These are phyloP conservation scores for Kodamaea ohmeri DNA, from an alignment of 1,139 yeast species.

Conservation along the genomic window DNA sequence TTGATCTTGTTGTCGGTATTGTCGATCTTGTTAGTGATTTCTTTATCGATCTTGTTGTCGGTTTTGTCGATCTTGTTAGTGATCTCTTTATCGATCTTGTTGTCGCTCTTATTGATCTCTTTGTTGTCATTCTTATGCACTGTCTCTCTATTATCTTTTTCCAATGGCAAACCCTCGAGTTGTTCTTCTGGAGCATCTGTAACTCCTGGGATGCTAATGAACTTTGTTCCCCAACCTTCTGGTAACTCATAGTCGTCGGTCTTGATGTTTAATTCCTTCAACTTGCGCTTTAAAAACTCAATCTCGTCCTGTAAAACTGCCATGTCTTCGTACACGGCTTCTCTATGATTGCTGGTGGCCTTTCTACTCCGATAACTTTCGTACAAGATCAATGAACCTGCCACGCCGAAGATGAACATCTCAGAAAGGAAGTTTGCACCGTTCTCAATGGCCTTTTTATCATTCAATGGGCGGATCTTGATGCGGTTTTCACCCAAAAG, in stretches of 20 bases:
- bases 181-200: constrained; percentile 1
- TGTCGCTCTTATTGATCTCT: neutral
- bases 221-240: constrained; percentile 26
- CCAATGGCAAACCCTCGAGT: constrained; percentile 1
- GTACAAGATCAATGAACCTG: constrained; percentile 73
- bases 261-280: constrained; percentile 39
- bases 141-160: neutral
- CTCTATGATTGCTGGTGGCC: constrained; percentile 62
- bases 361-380: constrained; percentile 69
- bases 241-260: constrained; percentile 50
- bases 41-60: no score
- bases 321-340: constrained; percentile 67
- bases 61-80: no score
- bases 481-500: constrained; percentile 58
- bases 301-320: constrained; percentile 67
- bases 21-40: neutral
- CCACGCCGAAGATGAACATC: constrained; percentile 71
- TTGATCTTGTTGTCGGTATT: neutral
- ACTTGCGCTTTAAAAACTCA: constrained; percentile 52
- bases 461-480: constrained; percentile 76
- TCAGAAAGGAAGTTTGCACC: constrained; percentile 84
- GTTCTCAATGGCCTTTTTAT: constrained; percentile 76
- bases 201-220: constrained; percentile 3
- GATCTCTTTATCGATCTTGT: neutral
- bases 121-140: neutral